Evolutionary conservation across 2,329 filamentous ascomycete species (phyloP), one percentile per base, ranked within the genome.

Genomic region (Aspergillus persii): DNA sequence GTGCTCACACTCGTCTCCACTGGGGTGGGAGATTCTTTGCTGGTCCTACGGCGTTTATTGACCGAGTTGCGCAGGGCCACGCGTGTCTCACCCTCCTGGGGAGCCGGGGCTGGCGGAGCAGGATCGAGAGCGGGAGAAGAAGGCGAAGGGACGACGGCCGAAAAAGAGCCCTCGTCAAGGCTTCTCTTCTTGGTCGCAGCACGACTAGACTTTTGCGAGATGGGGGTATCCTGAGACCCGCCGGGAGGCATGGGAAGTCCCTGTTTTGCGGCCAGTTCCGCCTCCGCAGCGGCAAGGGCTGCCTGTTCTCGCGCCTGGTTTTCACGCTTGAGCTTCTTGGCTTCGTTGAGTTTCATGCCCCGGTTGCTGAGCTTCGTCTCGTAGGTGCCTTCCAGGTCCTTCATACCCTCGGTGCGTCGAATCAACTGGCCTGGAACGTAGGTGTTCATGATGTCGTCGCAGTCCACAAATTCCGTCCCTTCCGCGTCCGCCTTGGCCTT

Each of bases 311-410:
- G 79, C 33, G 78, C 76, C 64, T 79, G 68, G 47, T 77, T 80
- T 68, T 85, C 83, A 57, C 83, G 80, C 69, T 87, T 86, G 56
- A 85, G 74, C 69, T 85, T 86, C 74, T 86, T 86, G 39, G 85
- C 80, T 62, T 86, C 84, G 64, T 85, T 84, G 59, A 86, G 73
- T 66, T 84, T 84, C 80, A 84, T 86, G 61, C 83, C 84, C 53
- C 83, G 80, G 66, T 86, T 86, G 67, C 81, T 82, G 12, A 84
- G 71, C 58, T 82, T 80, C 4, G 79, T 79, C 62, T 85, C 82
- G 41, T 80, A 79, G n/a, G 61, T 56, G 46, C 68, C 70, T 50
- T 76, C 68, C 12, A 72, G 61, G 54, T 77, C 74, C 50, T 73
- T 72, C 50, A 70, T 72, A 36, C 72, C 76, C 51, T 81, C 78